Conservation (phyloP, 2,329 filamentous ascomycete species). For the Lasiodiplodia hormozganensis region DNA sequence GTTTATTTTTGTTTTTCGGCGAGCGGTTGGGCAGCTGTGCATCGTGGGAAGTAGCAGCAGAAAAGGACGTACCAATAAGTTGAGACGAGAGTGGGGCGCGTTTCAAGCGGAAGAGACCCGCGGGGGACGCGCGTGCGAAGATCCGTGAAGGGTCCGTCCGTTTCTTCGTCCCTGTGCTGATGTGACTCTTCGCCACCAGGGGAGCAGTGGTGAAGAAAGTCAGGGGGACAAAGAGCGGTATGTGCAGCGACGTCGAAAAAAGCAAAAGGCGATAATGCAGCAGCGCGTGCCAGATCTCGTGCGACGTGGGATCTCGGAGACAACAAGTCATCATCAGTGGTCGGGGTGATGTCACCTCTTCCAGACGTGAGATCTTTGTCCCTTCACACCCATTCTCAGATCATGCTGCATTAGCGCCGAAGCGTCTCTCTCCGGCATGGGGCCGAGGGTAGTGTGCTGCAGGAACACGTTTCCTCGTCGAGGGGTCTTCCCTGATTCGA, state of each 20-base stretch:
- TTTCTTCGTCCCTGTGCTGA: background rate
- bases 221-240: background rate
- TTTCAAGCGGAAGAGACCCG: slow-evolving; percentile 2
- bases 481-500: background rate
- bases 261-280: background rate
- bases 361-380: background rate
- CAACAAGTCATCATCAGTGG: slow-evolving; percentile 10
- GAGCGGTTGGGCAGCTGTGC: slow-evolving; percentile 18
- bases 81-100: slow-evolving; percentile 7
- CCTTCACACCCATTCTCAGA: slow-evolving; percentile 1
- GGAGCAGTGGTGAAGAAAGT: background rate
- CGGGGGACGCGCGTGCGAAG: slow-evolving; percentile 12
- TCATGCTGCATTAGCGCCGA: slow-evolving; percentile 19
- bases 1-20: background rate
- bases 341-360: slow-evolving; percentile 16
- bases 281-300: slow-evolving; percentile 1
- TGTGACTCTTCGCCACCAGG: no score
- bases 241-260: background rate
- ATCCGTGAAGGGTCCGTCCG: background rate
- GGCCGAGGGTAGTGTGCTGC: background rate
- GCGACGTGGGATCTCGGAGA: slow-evolving; percentile 11
- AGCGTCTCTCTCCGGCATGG: no score
- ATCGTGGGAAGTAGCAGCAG: background rate
- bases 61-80: slow-evolving; percentile 3
- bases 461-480: slow-evolving; percentile 15